These are phyloP conservation scores for Penicillium paxilli DNA, from an alignment of 495 filamentous ascomycete species.

Conservation along the genomic window DNA sequence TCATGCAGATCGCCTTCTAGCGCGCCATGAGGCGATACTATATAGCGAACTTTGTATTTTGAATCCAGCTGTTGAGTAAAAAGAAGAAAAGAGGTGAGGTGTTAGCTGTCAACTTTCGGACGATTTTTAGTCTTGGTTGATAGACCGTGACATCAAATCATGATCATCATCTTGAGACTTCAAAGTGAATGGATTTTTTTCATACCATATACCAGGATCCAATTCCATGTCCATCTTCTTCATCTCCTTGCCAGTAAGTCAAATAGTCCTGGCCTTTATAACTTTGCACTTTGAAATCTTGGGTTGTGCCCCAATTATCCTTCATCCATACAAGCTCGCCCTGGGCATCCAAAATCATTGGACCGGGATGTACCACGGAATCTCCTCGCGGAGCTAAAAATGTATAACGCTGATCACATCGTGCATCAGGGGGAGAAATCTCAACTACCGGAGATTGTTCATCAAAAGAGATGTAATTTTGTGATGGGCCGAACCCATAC, in stretches of 20 bases:
- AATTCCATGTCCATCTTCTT: constrained; percentile 46
- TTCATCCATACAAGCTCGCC: constrained; percentile 49
- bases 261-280: constrained; percentile 48
- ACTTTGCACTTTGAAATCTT: constrained; percentile 47
- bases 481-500: constrained; percentile 37
- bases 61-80: constrained; percentile 40
- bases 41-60: constrained; percentile 41
- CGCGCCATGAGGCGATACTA: constrained; percentile 34
- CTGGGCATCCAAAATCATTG: constrained; percentile 46
- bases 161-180: neutral
- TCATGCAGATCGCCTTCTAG: constrained; percentile 45
- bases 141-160: no score
- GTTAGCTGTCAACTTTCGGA: neutral
- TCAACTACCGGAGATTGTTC: constrained; percentile 34
- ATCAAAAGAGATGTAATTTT: constrained; percentile 31
- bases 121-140: no score
- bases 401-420: constrained; percentile 44
- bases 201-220: constrained; percentile 56
- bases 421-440: constrained; percentile 24
- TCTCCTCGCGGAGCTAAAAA: constrained; percentile 47
- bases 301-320: constrained; percentile 38
- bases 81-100: no score
- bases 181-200: neutral
- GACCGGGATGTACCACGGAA: constrained; percentile 40
- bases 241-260: constrained; percentile 56